Evolutionary conservation across 2,329 filamentous ascomycete genomes (phyloP).

Genomic region (Calonectria pteridis): DNA sequence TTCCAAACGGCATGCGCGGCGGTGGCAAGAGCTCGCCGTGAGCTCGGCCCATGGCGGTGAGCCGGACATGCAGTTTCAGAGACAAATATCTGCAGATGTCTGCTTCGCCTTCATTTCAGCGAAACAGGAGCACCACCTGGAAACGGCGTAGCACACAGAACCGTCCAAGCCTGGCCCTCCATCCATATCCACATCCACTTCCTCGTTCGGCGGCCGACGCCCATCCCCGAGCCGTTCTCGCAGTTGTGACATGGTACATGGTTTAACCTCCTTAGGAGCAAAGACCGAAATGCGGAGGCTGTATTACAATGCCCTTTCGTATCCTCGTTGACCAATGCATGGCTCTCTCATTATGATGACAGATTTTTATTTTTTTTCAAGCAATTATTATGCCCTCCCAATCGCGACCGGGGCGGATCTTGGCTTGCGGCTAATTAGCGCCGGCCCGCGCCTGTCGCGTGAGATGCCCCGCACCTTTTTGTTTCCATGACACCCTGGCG

Average conservation of each 20-base stretch:
- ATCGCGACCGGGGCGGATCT: constrained; percentile 14
- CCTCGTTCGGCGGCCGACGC: constrained; percentile 27
- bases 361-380: background rate
- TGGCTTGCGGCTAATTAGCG: constrained; percentile 42
- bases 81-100: constrained; percentile 27
- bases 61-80: constrained; percentile 26
- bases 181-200: constrained; percentile 5
- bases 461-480: constrained; percentile 36
- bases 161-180: constrained; percentile 7
- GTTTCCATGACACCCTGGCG: constrained; percentile 27
- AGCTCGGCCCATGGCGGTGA: constrained; percentile 37
- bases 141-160: constrained; percentile 21
- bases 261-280: background rate
- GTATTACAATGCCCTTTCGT: background rate
- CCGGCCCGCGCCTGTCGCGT: constrained; percentile 35
- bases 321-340: constrained; percentile 15
- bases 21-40: constrained; percentile 3
- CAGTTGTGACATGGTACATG: constrained; percentile 31
- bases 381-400: constrained; percentile 4
- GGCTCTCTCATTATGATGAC: constrained; percentile 7
- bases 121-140: constrained; percentile 32
- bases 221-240: constrained; percentile 29
- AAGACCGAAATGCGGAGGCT: background rate
- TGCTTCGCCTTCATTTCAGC: constrained; percentile 34
- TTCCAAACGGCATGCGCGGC: constrained; percentile 19